phyloP scores from a whole-genome alignment of 2,329 filamentous ascomycete species.

The Aspergillus vadensis region DNA sequence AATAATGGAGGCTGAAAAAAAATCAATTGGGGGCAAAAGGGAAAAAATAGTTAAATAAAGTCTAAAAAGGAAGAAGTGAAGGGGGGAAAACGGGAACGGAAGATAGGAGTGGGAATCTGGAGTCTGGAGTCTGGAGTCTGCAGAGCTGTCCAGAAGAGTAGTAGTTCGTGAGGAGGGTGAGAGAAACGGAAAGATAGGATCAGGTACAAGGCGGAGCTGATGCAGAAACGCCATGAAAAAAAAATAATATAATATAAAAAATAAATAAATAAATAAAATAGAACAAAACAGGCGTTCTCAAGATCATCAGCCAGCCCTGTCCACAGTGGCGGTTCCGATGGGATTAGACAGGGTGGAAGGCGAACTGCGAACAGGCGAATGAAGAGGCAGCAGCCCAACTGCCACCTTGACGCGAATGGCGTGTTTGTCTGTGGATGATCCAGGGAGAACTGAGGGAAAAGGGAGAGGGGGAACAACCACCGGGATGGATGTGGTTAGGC shows the following conservation, averaged over 20 bases:
- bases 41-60: not conserved
- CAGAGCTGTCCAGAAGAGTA: too few species aligned
- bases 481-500: conserved; percentile 2
- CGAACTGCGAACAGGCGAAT: conserved; percentile 4
- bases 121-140: too few species aligned
- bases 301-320: conserved; percentile 13
- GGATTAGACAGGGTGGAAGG: not conserved
- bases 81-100: not conserved
- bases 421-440: conserved; percentile 1
- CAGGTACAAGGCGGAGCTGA: not conserved
- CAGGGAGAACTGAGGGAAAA: not conserved
- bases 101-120: not conserved
- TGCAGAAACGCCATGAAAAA: not conserved
- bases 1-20: conserved; percentile 11
- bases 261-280: too few species aligned
- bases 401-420: not conserved
- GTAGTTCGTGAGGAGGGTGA: not conserved
- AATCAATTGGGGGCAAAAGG: conserved; percentile 12
- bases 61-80: not conserved
- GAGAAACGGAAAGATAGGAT: conserved; percentile 4
- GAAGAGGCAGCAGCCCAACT: conserved; percentile 1
- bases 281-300: not conserved
- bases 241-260: too few species aligned
- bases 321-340: conserved; percentile 14
- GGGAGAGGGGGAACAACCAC: not conserved